Conservation (phyloP, 768 basidiomycete genomes). For the Hygrocybe coccinea region DNA sequence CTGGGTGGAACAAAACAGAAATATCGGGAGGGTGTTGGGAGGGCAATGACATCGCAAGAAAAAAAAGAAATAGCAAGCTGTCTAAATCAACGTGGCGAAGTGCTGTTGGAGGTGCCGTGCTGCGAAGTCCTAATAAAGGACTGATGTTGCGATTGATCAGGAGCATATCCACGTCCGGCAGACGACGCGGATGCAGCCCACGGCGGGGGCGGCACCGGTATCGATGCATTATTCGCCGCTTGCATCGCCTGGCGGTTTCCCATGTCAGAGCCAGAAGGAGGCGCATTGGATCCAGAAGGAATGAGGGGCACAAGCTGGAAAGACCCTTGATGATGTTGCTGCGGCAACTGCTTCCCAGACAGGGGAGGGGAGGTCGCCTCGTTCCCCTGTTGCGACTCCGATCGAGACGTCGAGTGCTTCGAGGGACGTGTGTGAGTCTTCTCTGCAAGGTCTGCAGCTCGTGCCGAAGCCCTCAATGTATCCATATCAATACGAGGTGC, state of each 20-base stretch:
- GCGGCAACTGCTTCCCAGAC: conserved; percentile 23
- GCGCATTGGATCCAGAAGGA: conserved; percentile 18
- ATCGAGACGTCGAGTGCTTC: conserved; percentile 11
- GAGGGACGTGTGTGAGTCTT: conserved; percentile 26
- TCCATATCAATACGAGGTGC: conserved; percentile 65
- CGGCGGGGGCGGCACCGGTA: conserved; percentile 18
- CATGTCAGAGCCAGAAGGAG: conserved; percentile 12
- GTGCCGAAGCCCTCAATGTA: conserved; percentile 65
- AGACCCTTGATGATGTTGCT: conserved; percentile 51
- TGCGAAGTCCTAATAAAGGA: conserved; percentile 47
- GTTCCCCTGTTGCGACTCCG: conserved; percentile 24
- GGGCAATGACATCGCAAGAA: too few relatives aligned
- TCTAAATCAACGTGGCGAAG: too few relatives aligned
- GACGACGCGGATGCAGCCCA: conserved; percentile 21
- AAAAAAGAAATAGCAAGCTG: too few relatives aligned
- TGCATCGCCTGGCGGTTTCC: conserved; percentile 15
- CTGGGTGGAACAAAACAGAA: too few relatives aligned
- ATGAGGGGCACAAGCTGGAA: conserved; percentile 49
- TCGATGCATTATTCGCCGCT: conserved; percentile 8
- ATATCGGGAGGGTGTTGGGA: too few relatives aligned
- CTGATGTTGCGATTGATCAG: conserved; percentile 38
- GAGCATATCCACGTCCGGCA: conserved; percentile 20
- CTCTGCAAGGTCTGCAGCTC: conserved; percentile 48
- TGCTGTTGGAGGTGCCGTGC: conserved; percentile 4
- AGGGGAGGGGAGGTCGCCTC: conserved; percentile 32